Percentiles rank a stretch among this genome's conserved stretches.
Conservation (phyloP, 73 alveolate species). For the Symbiodinium pilosum region DNA sequence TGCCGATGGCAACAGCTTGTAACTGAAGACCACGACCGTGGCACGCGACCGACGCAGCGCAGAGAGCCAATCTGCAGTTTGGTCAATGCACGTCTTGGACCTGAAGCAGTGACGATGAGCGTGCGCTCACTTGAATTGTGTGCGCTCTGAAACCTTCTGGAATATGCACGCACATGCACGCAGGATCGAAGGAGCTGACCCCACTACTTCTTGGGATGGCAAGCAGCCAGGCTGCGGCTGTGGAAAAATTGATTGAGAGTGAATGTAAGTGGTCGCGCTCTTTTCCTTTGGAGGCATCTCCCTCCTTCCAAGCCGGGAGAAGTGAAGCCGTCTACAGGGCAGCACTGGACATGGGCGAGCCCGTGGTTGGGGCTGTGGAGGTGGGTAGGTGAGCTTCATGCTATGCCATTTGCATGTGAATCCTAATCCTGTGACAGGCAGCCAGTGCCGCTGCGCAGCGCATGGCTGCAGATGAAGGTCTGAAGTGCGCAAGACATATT, state of each 20-base stretch:
- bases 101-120: too few relatives aligned
- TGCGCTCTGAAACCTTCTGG: too few relatives aligned
- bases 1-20: too few relatives aligned
- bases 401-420: background rate
- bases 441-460: background rate
- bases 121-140: too few relatives aligned
- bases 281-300: constrained; percentile 39
- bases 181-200: constrained; percentile 56
- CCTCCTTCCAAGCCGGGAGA: constrained; percentile 36
- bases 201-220: constrained; percentile 71
- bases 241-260: background rate
- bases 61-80: too few relatives aligned
- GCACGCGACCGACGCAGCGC: too few relatives aligned
- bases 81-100: too few relatives aligned
- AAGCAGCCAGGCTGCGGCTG: constrained; percentile 38
- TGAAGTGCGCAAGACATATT: too few relatives aligned
- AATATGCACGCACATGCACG: too few relatives aligned
- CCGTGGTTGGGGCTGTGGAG: constrained; percentile 78
- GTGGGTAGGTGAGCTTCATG: background rate
- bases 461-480: background rate
- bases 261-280: background rate
- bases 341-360: constrained; percentile 55
- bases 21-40: too few relatives aligned
- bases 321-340: background rate
- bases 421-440: background rate